These are phyloP conservation scores for Ogataea zsoltii DNA, from an alignment of 805 yeast species.

Conservation along the genomic window DNA sequence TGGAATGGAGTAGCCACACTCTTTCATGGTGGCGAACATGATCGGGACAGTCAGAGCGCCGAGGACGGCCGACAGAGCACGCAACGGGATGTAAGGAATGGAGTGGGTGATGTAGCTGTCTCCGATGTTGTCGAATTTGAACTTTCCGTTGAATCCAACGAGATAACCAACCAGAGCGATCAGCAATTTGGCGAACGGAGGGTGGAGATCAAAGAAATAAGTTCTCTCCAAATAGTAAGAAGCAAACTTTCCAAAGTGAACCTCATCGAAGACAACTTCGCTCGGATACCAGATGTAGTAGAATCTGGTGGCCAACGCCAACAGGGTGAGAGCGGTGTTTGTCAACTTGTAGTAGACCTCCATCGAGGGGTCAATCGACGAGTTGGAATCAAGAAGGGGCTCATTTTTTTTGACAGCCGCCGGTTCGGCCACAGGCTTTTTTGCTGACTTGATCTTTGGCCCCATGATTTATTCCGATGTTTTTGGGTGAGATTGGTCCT, in stretches of 20 bases:
- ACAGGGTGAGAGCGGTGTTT: constrained; percentile 38
- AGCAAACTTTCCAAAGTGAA: constrained; percentile 84
- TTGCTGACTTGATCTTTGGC: constrained; percentile 20
- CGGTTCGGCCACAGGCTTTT: constrained; percentile 13
- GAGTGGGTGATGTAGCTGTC: constrained; percentile 73
- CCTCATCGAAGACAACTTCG: constrained; percentile 85
- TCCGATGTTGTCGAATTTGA: constrained; percentile 90
- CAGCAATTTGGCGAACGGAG: constrained; percentile 93
- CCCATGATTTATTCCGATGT: constrained; percentile 17
- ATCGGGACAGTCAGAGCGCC: constrained; percentile 83
- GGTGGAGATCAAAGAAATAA: constrained; percentile 95
- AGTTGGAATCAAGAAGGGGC: constrained; percentile 8
- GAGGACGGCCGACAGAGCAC: constrained; percentile 75
- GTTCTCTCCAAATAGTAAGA: constrained; percentile 85
- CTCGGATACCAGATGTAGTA: constrained; percentile 61
- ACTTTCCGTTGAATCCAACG: constrained; percentile 87
- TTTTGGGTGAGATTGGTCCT: too few species aligned
- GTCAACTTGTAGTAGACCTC: constrained; percentile 36
- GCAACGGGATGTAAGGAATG: constrained; percentile 84
- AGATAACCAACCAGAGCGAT: constrained; percentile 90
- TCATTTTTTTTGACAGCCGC: not conserved
- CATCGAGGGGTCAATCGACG: constrained; percentile 24
- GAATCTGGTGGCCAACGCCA: constrained; percentile 58
- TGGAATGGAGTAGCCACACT: constrained; percentile 74
- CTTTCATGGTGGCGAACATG: constrained; percentile 82